phyloP scores from a whole-genome alignment of 2,329 filamentous ascomycete species.

The Daldinia sp. region DNA sequence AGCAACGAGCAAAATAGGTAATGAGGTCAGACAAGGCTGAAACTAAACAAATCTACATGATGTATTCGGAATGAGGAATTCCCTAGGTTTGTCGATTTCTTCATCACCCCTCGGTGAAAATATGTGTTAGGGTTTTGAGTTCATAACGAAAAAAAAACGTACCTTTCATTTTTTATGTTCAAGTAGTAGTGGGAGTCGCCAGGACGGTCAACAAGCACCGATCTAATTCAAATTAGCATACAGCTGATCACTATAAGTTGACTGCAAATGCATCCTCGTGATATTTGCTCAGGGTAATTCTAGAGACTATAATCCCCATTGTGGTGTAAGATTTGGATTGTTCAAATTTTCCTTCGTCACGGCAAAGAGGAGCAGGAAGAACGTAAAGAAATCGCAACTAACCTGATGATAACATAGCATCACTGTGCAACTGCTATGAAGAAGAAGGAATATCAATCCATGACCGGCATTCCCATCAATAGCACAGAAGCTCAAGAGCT shows the following conservation, averaged over 20 bases:
- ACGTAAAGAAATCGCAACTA: conserved; percentile 13
- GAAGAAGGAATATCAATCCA: background rate
- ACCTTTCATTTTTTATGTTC: conserved; percentile 59
- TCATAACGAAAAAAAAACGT: conserved; percentile 48
- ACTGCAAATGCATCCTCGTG: conserved; percentile 5
- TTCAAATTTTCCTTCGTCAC: conserved; percentile 63
- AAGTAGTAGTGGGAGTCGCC: background rate
- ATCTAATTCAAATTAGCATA: conserved; percentile 36
- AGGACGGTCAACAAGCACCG: conserved; percentile 16
- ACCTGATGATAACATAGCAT: conserved; percentile 20
- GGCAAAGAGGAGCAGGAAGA: conserved; percentile 46
- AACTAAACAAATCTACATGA: conserved; percentile 74
- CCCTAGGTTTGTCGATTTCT: conserved; percentile 69
- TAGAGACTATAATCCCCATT: conserved; percentile 68
- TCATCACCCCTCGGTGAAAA: conserved; percentile 65
- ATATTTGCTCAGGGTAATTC: conserved; percentile 68
- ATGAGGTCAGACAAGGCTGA: conserved; percentile 75
- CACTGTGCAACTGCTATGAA: background rate
- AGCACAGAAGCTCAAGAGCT: background rate
- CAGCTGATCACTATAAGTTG: background rate
- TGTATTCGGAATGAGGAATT: conserved; percentile 77
- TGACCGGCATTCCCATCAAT: background rate
- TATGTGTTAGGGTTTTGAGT: conserved; percentile 20
- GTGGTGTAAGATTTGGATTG: conserved; percentile 73
- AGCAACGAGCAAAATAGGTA: conserved; percentile 44